phyloP scores from a whole-genome alignment of 495 filamentous ascomycete genomes.

The Gamarada debralockiae region DNA sequence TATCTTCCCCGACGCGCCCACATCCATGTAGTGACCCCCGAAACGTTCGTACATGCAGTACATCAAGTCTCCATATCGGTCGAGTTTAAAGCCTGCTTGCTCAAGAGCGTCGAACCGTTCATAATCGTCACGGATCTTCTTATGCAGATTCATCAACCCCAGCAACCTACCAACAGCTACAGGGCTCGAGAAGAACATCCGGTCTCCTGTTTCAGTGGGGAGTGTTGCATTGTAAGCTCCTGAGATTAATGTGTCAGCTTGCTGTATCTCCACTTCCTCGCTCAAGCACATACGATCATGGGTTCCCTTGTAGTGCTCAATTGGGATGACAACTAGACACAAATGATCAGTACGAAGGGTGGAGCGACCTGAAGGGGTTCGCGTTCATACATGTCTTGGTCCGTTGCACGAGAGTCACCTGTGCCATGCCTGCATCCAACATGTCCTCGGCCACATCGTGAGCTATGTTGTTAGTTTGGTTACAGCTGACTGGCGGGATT shows the following conservation, averaged over 20 bases:
- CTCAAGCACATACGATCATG: background rate
- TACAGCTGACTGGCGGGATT: too few relatives aligned
- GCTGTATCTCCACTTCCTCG: background rate
- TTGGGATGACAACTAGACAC: too few relatives aligned
- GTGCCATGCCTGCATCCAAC: background rate
- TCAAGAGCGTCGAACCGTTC: slow-evolving; percentile 19
- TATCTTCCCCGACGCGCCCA: slow-evolving; percentile 11
- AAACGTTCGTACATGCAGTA: background rate
- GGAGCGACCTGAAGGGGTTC: too few relatives aligned
- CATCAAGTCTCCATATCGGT: slow-evolving; percentile 4
- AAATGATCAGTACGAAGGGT: too few relatives aligned
- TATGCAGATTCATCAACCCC: background rate
- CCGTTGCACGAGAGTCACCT: too few relatives aligned
- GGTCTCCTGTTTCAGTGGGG: background rate
- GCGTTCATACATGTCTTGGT: too few relatives aligned
- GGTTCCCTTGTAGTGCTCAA: background rate
- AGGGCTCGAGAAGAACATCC: slow-evolving; percentile 19
- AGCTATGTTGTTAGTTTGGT: too few relatives aligned
- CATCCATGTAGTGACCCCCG: slow-evolving; percentile 17
- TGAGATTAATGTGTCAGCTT: too few relatives aligned
- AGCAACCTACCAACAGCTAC: slow-evolving; percentile 16
- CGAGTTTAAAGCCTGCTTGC: slow-evolving; percentile 9
- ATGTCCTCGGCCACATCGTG: too few relatives aligned
- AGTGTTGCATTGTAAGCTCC: background rate
- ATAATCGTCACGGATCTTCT: background rate